phyloP scores from a whole-genome alignment of 192 early-diverging fungal species.

The Entomortierella chlamydospora region DNA sequence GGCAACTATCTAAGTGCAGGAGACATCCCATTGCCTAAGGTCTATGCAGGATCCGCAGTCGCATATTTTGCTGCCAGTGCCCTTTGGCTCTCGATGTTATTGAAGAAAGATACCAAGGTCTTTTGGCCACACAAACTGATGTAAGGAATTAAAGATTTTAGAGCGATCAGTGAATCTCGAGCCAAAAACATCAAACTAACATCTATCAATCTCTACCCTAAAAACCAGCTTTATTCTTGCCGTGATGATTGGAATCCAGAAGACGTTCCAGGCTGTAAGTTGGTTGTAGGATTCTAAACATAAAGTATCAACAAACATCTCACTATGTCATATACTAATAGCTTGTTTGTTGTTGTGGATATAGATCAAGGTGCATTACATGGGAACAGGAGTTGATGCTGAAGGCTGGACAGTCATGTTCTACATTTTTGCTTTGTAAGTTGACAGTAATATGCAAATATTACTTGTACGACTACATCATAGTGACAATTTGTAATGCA shows the following conservation, averaged over 20 bases:
- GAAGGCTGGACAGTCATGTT: constrained; percentile 67
- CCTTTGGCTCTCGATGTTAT: constrained; percentile 47
- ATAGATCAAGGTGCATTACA: constrained; percentile 62
- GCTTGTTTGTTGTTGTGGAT: no score
- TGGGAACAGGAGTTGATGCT: constrained; percentile 58
- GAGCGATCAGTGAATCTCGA: no score
- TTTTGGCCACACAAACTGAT: constrained; percentile 65
- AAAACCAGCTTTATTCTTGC: constrained; percentile 54
- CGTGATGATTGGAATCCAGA: constrained; percentile 61
- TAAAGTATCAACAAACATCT: no score
- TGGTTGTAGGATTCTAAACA: no score
- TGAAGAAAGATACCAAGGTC: constrained; percentile 55
- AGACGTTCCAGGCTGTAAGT: constrained; percentile 63
- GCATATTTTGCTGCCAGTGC: constrained; percentile 50
- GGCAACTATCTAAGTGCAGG: constrained; percentile 63
- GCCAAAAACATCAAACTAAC: not conserved
- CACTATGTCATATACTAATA: no score
- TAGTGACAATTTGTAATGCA: not conserved
- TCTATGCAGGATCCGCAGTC: constrained; percentile 54
- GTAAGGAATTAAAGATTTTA: constrained; percentile 30
- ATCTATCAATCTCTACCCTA: not conserved
- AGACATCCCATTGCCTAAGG: constrained; percentile 61
- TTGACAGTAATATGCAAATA: not conserved
- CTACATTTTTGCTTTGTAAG: constrained; percentile 68
- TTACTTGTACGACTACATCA: no score